Evolutionary conservation across 371 early-diverging fungal species (phyloP).

Genomic region (Pancytospora epiphaga): DNA sequence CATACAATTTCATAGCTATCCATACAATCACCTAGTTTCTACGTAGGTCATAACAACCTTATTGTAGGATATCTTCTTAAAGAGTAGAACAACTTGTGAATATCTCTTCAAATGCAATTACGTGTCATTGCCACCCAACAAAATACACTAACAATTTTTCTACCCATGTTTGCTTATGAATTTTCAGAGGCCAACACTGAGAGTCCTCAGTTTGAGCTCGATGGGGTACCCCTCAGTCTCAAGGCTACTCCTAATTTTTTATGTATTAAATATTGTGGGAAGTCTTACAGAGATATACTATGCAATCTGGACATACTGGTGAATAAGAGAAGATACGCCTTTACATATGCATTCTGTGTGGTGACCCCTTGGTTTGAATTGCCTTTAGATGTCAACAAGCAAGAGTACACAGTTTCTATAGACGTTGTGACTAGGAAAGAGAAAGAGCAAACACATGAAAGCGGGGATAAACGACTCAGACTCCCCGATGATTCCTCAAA

Average conservation of each 20-base stretch:
- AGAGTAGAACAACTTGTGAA: too few relatives aligned
- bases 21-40: too few relatives aligned
- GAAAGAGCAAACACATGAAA: too few relatives aligned
- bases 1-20: too few relatives aligned
- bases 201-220: neutral
- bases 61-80: too few relatives aligned
- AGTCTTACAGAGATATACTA: neutral
- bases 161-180: conserved; percentile 6
- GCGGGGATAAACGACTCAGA: too few relatives aligned
- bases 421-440: neutral
- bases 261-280: neutral
- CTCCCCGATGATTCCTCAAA: too few relatives aligned
- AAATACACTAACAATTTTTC: too few relatives aligned
- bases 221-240: neutral
- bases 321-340: neutral
- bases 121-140: too few relatives aligned
- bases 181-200: neutral
- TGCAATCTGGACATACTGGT: neutral
- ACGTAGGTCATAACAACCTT: too few relatives aligned
- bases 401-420: neutral
- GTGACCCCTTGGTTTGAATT: neutral
- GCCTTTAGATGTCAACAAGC: neutral
- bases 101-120: too few relatives aligned
- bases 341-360: neutral
- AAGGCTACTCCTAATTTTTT: neutral